These are phyloP conservation scores for Emmonsia crescens DNA, from an alignment of 2,329 filamentous ascomycete genomes.

Conservation along the genomic window DNA sequence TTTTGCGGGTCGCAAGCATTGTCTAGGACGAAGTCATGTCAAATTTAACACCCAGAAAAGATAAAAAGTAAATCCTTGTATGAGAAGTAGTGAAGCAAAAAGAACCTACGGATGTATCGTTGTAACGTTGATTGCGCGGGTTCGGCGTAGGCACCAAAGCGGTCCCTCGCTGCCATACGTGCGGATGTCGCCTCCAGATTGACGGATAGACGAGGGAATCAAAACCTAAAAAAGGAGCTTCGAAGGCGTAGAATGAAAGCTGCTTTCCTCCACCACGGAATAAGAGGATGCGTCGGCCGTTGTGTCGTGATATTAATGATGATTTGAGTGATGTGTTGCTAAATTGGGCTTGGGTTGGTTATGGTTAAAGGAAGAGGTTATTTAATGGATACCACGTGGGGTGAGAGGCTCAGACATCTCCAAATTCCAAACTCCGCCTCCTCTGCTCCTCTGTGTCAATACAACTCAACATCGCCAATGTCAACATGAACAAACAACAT, in stretches of 20 bases:
- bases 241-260: constrained; percentile 1
- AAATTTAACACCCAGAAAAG: neutral
- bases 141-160: constrained; percentile 73
- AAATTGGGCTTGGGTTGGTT: neutral
- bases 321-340: neutral
- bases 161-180: constrained; percentile 88
- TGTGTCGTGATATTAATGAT: neutral
- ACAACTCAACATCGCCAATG: neutral
- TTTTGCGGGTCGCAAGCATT: constrained; percentile 95
- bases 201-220: constrained; percentile 16
- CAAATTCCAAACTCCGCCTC: neutral
- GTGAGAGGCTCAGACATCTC: neutral
- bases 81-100: constrained; percentile 8
- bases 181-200: constrained; percentile 89
- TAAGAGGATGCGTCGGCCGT: neutral
- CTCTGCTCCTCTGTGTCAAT: neutral
- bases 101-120: constrained; percentile 66
- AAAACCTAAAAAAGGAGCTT: neutral
- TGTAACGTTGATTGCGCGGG: constrained; percentile 77
- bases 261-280: neutral
- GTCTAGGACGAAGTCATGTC: constrained; percentile 35
- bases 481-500: neutral
- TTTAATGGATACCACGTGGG: neutral
- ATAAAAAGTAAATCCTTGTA: neutral
- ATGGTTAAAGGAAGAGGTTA: neutral